Percentiles rank a stretch among this genome's conserved stretches.
Conservation (phyloP, 768 basidiomycete species). For the Rhodotorula babjevae region DNA sequence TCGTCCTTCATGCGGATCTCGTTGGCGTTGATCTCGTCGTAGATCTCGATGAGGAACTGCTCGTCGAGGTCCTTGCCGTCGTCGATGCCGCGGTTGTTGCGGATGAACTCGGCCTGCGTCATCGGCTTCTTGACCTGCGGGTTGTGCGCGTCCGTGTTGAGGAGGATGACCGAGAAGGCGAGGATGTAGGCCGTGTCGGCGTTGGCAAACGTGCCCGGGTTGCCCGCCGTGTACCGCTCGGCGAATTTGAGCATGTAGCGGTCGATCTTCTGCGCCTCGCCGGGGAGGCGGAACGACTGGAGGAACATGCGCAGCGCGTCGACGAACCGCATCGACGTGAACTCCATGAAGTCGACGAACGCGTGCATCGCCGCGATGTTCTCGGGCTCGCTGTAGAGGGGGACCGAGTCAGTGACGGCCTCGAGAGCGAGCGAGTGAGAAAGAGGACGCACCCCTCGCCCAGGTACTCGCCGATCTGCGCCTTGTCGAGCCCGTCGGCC, state of each 20-base stretch:
- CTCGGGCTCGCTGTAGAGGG: conserved; percentile 64
- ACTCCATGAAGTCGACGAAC: conserved; percentile 88
- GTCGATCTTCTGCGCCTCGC: conserved; percentile 97
- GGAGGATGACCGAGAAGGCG: conserved; percentile 88
- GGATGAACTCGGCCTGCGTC: conserved; percentile 84
- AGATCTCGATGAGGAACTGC: conserved; percentile 70
- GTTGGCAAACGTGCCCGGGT: conserved; percentile 81
- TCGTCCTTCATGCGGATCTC: conserved; percentile 99
- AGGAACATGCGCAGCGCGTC: conserved; percentile 84
- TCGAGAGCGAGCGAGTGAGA: too few relatives aligned
- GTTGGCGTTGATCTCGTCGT: conserved; percentile 81
- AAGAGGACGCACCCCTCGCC: conserved; percentile 75
- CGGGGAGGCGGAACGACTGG: conserved; percentile 93
- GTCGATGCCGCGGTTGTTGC: conserved; percentile 95
- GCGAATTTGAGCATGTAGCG: conserved; percentile 98
- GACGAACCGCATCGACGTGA: conserved; percentile 72
- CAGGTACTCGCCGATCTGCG: conserved; percentile 95
- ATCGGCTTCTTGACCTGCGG: conserved; percentile 91
- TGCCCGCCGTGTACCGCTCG: conserved; percentile 87
- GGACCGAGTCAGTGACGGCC: not conserved
- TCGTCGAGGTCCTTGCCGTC: conserved; percentile 83
- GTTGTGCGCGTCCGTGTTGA: conserved; percentile 96
- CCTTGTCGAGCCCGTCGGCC: conserved; percentile 89
- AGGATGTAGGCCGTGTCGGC: conserved; percentile 94
- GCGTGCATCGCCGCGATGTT: conserved; percentile 95